A percentile compares a stretch with the other conserved stretches of the same genome.
Evolutionary conservation across 2,329 filamentous ascomycete genomes (phyloP).

Genomic region (Rutstroemia sp.): DNA sequence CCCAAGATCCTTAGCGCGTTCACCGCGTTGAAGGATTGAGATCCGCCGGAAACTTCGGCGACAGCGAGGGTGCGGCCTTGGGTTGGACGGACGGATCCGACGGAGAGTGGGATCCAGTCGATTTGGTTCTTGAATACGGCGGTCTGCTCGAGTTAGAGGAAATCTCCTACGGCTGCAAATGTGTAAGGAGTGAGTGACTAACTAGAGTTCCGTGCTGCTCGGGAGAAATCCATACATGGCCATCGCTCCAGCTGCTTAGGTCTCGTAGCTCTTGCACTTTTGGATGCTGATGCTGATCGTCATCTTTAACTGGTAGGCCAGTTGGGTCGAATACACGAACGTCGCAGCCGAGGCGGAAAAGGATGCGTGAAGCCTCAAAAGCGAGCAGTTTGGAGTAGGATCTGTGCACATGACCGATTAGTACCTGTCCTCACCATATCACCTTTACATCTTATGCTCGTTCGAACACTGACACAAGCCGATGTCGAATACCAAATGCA

Average conservation of each 20-base stretch:
- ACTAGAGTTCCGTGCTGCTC: slow-evolving; percentile 59
- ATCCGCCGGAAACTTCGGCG: slow-evolving; percentile 56
- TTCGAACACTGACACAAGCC: no score
- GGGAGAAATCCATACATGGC: slow-evolving; percentile 57
- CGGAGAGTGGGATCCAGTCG: slow-evolving; percentile 59
- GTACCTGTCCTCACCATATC: no score
- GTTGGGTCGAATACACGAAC: slow-evolving; percentile 54
- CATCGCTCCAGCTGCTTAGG: slow-evolving; percentile 57
- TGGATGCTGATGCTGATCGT: slow-evolving; percentile 42
- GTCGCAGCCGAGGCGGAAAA: slow-evolving; percentile 58
- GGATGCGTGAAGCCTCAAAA: slow-evolving; percentile 51
- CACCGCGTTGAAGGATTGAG: slow-evolving; percentile 60
- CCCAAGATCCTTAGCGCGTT: slow-evolving; percentile 59
- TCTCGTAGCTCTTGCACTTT: slow-evolving; percentile 57
- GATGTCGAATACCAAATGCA: no score
- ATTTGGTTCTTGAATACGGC: slow-evolving; percentile 64
- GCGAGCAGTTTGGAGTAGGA: slow-evolving; percentile 56
- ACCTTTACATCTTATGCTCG: no score
- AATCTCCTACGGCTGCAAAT: no score
- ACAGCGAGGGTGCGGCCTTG: slow-evolving; percentile 58
- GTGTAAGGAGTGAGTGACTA: no score
- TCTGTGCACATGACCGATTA: slow-evolving; percentile 17
- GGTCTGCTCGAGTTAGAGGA: slow-evolving; percentile 30
- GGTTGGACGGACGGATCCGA: slow-evolving; percentile 55
- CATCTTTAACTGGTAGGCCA: slow-evolving; percentile 54